Base-by-base conservation (phyloP, 2,329 filamentous ascomycete species). In the Rosellinia necatrix region DNA sequence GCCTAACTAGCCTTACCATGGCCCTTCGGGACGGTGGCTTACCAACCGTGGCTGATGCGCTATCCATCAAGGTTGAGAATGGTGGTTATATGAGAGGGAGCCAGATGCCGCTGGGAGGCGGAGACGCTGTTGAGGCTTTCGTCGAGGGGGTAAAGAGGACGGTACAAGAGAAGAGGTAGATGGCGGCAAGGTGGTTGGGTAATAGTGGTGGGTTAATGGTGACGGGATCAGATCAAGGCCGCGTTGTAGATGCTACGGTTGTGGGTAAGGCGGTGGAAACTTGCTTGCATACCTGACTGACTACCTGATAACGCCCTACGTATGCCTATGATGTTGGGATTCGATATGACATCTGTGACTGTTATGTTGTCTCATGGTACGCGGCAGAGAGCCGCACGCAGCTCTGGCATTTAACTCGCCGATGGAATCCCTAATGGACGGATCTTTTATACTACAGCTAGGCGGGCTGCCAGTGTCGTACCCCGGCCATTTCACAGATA, bases 21-120 rank as follows among this genome's bases (percentile, higher is more conserved):
- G 94, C 94, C 10, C 78, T 99, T 52, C 82, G 92, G 54, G 93
- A 97, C 66, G 94, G 94, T 10, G 94, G 93, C 0, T 75, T 99
- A 54, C 92, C 93, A 4, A 96, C 87, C 65, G 89, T 99, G 61
- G 89, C 91, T 6, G 92, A 96, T 66, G 93, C 92, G 3, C 77
- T 99, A 34, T 84, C 86, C 6, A 83, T 97, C 56, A 85, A 86
- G 64, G 85, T 99, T 17, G 83, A 88, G 68, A 91, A 96, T 70
- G 89, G 89, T n/a, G 93, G 93, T 3, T 89, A 90, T 61, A 81
- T 96, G 68, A 82, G 81, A 59, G 86, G 89, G 52, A 88, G 90
- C 5, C 88, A 84, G 47, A 87, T 97, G 77, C 92, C 93, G 2
- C 74, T 97, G 41, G 93, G 92, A 38, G 92, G 92, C 49, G 90